Base-by-base conservation (phyloP, 169 alveolate genomes). In the Cryptosporidium meleagridis region DNA sequence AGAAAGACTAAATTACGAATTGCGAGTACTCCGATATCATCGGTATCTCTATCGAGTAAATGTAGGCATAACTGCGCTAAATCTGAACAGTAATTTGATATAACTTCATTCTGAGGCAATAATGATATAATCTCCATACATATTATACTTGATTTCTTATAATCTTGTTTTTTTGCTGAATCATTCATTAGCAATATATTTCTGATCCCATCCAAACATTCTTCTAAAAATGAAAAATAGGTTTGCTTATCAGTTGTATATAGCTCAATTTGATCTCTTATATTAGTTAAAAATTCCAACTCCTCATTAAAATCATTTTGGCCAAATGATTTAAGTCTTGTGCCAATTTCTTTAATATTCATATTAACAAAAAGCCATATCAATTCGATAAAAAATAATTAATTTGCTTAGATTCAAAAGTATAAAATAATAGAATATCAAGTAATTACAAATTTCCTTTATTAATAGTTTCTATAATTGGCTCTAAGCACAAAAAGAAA, bases 111-210 rank as follows among this genome's bases (percentile, higher is more conserved):
- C 29, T 80, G 89, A 31, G 89, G 89, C 12, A 80, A 39, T 14
- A 80, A 31, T 31, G 89, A 59, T 65, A 80, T 26, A 44, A 80
- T 80, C 44, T 80, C 89, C 89, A 80, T 80, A 65, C 89, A 80
- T 18, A 62, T 45, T 48, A 80, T 41, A 62, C 89, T 80, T 44
- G 75, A 59, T 44, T 80, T 80, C 39, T 44, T 80, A 51, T 44
- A 80, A 12, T 80, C 89, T 1, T 37, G 48, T 44, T 21, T 80
- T 80, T 58, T 44, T 45, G 62, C n/a, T 61, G 41, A 6, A 2
- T 80, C 89, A 12, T 37, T 21, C n/a, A 80, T 33, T n/a, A 80
- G 80, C 65, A 80, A 37, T 44, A 80, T 80, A 21, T 61, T 59
- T 67, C 67, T 59, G 16, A 80, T 80, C 18, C 75, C 52, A 14